Evolutionary conservation across 192 early-diverging fungal genomes (phyloP).

Genomic region (Backusella sp.): DNA sequence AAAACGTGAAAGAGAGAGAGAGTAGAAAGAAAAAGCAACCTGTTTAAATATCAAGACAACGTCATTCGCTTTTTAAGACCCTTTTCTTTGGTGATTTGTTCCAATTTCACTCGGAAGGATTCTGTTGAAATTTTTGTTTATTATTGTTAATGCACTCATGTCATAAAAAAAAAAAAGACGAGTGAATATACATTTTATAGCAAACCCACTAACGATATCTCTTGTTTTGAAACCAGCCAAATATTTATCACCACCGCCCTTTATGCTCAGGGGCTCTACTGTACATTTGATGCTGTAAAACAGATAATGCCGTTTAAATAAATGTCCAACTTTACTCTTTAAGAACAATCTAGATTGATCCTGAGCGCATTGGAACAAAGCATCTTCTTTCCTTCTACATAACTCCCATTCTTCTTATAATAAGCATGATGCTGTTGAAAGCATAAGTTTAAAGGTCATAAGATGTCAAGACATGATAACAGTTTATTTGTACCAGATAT

Average conservation of each 20-base stretch:
- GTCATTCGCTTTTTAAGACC: background rate
- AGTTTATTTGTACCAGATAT: background rate
- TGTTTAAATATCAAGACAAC: background rate
- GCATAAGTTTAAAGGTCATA: background rate
- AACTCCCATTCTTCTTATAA: background rate
- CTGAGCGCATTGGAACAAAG: background rate
- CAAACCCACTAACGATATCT: background rate
- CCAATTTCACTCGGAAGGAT: background rate
- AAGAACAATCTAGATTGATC: background rate
- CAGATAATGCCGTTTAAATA: background rate
- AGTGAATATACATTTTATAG: too few species aligned
- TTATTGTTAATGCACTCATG: background rate
- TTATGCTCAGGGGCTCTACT: background rate
- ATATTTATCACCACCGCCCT: background rate
- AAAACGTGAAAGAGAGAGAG: background rate
- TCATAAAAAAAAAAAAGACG: background rate
- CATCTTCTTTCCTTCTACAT: background rate
- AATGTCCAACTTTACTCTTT: background rate
- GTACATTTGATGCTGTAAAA: background rate
- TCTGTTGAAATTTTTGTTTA: background rate
- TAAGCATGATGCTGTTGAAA: background rate
- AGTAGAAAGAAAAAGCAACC: background rate
- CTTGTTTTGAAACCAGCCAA: background rate
- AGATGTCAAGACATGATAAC: conserved; percentile 1
- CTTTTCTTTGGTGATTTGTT: background rate